Conservation (phyloP, 352 stramenopile species). For the Phytophthora ramorum region DNA sequence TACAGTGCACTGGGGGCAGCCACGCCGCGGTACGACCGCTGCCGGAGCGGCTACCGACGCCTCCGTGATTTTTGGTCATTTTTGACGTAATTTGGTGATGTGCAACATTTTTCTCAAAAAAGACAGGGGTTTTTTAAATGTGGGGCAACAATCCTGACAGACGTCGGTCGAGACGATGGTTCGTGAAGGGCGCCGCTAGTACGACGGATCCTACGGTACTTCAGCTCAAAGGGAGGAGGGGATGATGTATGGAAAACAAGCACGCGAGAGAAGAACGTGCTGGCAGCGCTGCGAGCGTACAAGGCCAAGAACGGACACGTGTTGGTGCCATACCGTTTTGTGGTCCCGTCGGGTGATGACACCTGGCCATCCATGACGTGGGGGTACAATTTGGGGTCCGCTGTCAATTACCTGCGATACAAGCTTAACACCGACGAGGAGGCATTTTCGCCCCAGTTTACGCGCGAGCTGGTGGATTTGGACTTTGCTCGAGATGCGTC, state of each 20-base stretch:
- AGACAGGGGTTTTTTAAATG: too few species aligned
- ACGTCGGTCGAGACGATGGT: too few species aligned
- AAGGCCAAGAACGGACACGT: background rate
- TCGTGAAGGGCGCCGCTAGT: too few species aligned
- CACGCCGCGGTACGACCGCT: background rate
- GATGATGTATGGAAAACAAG: too few species aligned
- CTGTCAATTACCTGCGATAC: background rate
- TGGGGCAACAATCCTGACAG: too few species aligned
- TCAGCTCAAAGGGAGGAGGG: too few species aligned
- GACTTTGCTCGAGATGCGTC: too few species aligned
- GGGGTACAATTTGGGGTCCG: background rate
- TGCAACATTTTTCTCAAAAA: too few species aligned
- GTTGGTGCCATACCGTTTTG: background rate
- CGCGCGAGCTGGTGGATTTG: too few species aligned
- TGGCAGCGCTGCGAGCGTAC: background rate
- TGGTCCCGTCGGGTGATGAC: background rate
- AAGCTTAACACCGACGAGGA: background rate
- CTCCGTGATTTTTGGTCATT: conserved; percentile 6
- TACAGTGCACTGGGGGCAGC: conserved; percentile 8
- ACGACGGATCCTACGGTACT: too few species aligned
- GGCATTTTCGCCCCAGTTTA: too few species aligned
- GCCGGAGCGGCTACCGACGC: conserved; percentile 8
- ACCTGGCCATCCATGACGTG: background rate
- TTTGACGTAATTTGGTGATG: conserved; percentile 5
- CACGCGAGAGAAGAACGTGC: background rate